Base-by-base conservation (phyloP, 257 asterid species). In the Schizonepeta tenuifolia region DNA sequence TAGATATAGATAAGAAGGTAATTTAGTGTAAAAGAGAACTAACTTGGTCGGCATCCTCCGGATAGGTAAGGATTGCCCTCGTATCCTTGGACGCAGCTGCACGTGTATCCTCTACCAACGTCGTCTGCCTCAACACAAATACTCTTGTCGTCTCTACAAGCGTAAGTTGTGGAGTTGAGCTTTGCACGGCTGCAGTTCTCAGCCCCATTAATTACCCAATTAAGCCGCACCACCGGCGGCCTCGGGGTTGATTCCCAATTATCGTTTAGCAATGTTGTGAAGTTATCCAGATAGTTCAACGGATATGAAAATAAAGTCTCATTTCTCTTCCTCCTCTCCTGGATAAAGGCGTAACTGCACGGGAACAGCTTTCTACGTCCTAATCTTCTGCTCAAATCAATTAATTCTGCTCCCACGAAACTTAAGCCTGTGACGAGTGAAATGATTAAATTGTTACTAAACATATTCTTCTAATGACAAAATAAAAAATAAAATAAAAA, bases 271-370 rank as follows among this genome's bases (percentile, higher is more conserved):
- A 75, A 7, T 5, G 44, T 41, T 2, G 70, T 75, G 14, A 44
- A 1, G 46, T 67, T 50, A 1, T 47, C 1, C 2, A 67, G 56
- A 38, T 44, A 36, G 12, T n/a, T 0, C n/a, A 65, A 24, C 3
- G 17, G 54, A 26, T 55, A 74, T 1, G 58, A n/a, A 44, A 57
- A 66, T 33, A 6, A 6, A 1, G 53, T 14, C 3, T 10, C 31
- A 7, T 35, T 35, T 1, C 0, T 1, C 3, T 0, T 8, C 9
- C 14, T 4, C 43, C 9, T 17, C 62, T 8, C 69, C 7, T 22
- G 38, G 56, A 75, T 17, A 7, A 75, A 75, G 46, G 70, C 70
- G 1, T 33, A 58, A 35, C 74, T 49, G 24, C 79, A 75, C 3
- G 56, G 47, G 70, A 20, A 35, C n/a, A 57, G 36, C 44, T 4